phyloP scores from a whole-genome alignment of 495 filamentous ascomycete species.

The Apiosordaria backusii region DNA sequence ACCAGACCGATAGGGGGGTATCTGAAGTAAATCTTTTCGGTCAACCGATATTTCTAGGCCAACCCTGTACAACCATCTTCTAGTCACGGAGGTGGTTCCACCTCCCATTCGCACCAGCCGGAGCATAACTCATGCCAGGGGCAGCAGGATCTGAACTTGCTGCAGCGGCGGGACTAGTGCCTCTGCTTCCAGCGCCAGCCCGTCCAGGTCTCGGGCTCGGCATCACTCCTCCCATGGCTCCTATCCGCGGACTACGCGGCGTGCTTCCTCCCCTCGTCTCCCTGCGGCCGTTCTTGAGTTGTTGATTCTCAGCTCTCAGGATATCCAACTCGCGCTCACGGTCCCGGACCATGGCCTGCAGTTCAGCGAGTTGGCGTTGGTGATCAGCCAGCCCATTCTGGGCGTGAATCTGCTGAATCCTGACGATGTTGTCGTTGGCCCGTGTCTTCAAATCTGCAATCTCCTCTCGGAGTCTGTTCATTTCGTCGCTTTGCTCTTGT shows the following conservation, averaged over 20 bases:
- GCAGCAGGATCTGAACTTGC: conserved; percentile 19
- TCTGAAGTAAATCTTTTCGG: background rate
- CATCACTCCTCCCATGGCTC: conserved; percentile 27
- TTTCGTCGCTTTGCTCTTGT: conserved; percentile 49
- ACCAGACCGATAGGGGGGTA: background rate
- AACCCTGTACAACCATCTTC: background rate
- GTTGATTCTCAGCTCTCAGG: conserved; percentile 34
- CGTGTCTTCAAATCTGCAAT: conserved; percentile 49
- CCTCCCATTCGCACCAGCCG: background rate
- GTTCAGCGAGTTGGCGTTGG: conserved; percentile 42
- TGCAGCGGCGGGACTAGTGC: conserved; percentile 42
- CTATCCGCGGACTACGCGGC: conserved; percentile 45
- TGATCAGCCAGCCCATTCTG: conserved; percentile 34
- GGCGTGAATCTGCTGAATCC: conserved; percentile 51
- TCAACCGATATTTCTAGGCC: too few species aligned
- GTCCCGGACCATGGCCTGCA: conserved; percentile 52
- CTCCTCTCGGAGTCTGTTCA: conserved; percentile 44
- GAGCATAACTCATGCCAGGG: background rate
- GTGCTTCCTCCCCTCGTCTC: conserved; percentile 48
- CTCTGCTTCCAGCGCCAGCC: conserved; percentile 38
- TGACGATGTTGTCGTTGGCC: conserved; percentile 49
- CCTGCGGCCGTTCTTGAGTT: conserved; percentile 48
- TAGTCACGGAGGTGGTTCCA: background rate
- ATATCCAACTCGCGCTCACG: conserved; percentile 58
- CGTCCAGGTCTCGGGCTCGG: conserved; percentile 37